These are phyloP conservation scores for Cajanus cajan DNA, from an alignment of 306 rosid species.

Conservation along the genomic window DNA sequence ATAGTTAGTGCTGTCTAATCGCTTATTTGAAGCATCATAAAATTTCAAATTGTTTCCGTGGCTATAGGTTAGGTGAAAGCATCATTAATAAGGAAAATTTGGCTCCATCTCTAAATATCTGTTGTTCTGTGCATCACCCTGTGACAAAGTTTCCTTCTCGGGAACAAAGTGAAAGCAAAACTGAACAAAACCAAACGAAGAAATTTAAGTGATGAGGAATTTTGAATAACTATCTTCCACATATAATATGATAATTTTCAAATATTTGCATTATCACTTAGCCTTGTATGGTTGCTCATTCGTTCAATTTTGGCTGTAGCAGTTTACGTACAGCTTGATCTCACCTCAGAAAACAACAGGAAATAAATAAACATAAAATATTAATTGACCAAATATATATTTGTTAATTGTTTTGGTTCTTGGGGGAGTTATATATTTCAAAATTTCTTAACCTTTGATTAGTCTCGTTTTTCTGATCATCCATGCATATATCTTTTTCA, in stretches of 20 bases:
- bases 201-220: not conserved
- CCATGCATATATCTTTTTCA: not conserved
- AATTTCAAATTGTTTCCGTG: constrained; percentile 18
- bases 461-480: not conserved
- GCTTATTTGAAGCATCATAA: constrained; percentile 5
- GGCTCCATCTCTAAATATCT: not conserved
- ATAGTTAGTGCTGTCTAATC: constrained; percentile 33
- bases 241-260: not conserved
- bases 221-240: not conserved
- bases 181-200: not conserved
- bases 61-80: constrained; percentile 32
- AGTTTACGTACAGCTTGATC: constrained; percentile 18
- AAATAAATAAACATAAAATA: not conserved
- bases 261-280: not conserved
- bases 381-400: not conserved
- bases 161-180: not conserved
- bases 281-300: not conserved
- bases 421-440: not conserved
- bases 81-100: constrained; percentile 27
- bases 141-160: not conserved
- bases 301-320: not conserved
- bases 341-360: constrained; percentile 1
- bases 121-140: not conserved
- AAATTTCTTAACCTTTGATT: not conserved
- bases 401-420: not conserved